Evolutionary conservation across 768 basidiomycete species (phyloP).

Genomic region (Mrakia frigida): DNA sequence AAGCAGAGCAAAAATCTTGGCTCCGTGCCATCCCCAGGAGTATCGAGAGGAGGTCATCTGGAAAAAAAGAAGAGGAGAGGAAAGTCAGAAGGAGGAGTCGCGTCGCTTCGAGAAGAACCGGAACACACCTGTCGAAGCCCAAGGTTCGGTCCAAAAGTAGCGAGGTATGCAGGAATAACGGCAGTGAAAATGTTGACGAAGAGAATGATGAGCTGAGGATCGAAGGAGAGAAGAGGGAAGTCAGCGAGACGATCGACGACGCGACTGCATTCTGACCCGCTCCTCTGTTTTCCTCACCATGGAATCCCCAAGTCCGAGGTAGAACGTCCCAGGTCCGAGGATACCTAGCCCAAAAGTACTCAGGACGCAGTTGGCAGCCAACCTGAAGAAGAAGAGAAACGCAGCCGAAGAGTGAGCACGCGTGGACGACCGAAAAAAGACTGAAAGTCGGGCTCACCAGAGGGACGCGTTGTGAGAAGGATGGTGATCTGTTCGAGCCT

Average conservation of each 20-base stretch:
- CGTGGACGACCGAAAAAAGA: background rate
- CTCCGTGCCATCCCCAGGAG: constrained; percentile 33
- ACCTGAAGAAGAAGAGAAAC: constrained; percentile 12
- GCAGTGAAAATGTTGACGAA: constrained; percentile 25
- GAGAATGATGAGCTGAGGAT: constrained; percentile 15
- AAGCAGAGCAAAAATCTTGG: constrained; percentile 32
- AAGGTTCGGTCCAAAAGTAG: constrained; percentile 44
- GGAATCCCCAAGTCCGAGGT: constrained; percentile 28
- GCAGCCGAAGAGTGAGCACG: background rate
- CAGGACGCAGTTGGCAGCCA: constrained; percentile 30
- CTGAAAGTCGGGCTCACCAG: background rate
- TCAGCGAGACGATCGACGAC: background rate
- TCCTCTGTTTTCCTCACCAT: background rate
- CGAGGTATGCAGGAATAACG: constrained; percentile 28
- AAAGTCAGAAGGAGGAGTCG: too few species aligned
- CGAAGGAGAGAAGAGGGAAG: too few species aligned
- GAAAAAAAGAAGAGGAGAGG: too few species aligned
- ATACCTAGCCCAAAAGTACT: constrained; percentile 30
- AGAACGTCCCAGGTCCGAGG: constrained; percentile 21
- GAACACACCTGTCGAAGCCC: constrained; percentile 45
- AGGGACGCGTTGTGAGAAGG: constrained; percentile 5
- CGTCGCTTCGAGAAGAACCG: too few species aligned
- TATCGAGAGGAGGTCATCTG: constrained; percentile 46
- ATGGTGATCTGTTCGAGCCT: constrained; percentile 5
- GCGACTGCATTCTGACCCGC: too few species aligned